Conservation (phyloP, 1,139 yeast genomes). For the Pneumocystis wakefieldiae region DNA sequence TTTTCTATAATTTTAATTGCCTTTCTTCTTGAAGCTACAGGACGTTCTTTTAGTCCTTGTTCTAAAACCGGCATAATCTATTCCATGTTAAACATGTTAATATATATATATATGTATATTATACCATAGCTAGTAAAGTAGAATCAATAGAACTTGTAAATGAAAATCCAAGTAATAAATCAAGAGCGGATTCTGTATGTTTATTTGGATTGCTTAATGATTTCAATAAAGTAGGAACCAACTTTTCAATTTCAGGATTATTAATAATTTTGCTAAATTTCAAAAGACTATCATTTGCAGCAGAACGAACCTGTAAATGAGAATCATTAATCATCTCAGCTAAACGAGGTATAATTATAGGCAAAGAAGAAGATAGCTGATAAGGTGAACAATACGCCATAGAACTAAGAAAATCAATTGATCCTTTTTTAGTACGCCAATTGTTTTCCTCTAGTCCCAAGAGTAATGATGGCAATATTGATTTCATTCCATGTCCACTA, state of each 20-base stretch:
- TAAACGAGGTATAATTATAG: conserved; percentile 86
- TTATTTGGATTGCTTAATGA: conserved; percentile 95
- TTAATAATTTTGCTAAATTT: conserved; percentile 93
- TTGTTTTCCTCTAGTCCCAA: conserved; percentile 74
- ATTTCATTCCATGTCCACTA: conserved; percentile 81
- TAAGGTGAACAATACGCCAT: conserved; percentile 97
- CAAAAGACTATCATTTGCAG: conserved; percentile 79
- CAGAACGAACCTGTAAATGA: conserved; percentile 89
- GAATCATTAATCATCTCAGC: conserved; percentile 90
- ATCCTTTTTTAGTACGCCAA: conserved; percentile 95
- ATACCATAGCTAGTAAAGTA: conserved; percentile 81
- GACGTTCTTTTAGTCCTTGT: conserved; percentile 87
- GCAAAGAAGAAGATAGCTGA: conserved; percentile 76
- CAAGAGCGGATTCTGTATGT: conserved; percentile 75
- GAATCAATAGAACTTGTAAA: conserved; percentile 97
- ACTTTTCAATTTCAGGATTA: conserved; percentile 85
- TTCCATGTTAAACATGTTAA: neutral
- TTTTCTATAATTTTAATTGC: conserved; percentile 98
- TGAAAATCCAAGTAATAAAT: conserved; percentile 73
- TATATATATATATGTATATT: neutral
- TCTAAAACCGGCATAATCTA: conserved; percentile 66
- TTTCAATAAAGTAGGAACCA: conserved; percentile 76
- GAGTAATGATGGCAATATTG: conserved; percentile 79
- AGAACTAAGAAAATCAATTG: conserved; percentile 87
- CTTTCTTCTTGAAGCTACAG: conserved; percentile 80